Evolutionary conservation across 202 grass and related monocot genomes (phyloP).

Genomic region (Setaria italica): DNA sequence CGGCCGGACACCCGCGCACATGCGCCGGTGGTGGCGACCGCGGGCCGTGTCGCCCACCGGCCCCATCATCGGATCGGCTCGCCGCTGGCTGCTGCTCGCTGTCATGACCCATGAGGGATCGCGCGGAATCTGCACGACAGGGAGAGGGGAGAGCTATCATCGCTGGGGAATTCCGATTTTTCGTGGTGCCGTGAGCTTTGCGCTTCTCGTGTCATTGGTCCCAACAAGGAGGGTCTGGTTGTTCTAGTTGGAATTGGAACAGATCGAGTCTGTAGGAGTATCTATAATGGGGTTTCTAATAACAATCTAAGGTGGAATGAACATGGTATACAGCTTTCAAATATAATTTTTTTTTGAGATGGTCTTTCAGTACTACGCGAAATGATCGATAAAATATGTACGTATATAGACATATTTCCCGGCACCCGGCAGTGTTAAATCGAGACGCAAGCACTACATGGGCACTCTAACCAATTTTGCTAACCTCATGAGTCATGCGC

Average conservation of each 20-base stretch:
- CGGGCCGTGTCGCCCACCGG: slow-evolving; percentile 10
- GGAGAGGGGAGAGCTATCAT: background rate
- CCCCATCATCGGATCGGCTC: background rate
- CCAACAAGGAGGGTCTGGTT: background rate
- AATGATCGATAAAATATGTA: too few species aligned
- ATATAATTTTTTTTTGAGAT: too few species aligned
- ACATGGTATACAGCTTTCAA: too few species aligned
- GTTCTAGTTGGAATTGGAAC: background rate
- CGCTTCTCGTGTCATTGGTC: background rate
- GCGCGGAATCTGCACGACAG: slow-evolving; percentile 33
- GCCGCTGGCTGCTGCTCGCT: background rate
- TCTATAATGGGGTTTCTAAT: too few species aligned
- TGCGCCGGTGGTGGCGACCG: background rate
- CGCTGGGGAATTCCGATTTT: background rate
- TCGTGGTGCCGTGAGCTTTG: slow-evolving; percentile 5
- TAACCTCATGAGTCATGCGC: too few species aligned
- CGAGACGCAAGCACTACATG: too few species aligned
- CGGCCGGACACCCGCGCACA: slow-evolving; percentile 15
- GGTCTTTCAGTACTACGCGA: too few species aligned
- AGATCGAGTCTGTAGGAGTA: too few species aligned
- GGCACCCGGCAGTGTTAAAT: too few species aligned
- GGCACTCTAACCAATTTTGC: too few species aligned
- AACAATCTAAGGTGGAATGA: too few species aligned
- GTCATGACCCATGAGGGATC: slow-evolving; percentile 9
- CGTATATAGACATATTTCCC: too few species aligned